These are phyloP conservation scores for Erysimum cheiranthoides DNA, from an alignment of 345 rosid genomes.

Conservation along the genomic window DNA sequence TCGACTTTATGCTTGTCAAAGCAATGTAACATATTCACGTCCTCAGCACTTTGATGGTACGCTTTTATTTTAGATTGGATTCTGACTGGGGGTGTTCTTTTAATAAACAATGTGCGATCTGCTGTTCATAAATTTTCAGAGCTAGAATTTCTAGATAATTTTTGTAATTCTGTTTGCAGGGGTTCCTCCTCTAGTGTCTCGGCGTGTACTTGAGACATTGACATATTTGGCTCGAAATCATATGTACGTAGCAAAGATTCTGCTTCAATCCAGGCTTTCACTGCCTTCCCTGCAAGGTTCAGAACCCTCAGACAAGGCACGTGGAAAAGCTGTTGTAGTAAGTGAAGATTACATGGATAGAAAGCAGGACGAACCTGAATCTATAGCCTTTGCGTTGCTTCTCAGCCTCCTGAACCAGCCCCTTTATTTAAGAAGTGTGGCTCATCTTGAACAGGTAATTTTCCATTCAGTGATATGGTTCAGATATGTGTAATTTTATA, in stretches of 20 bases:
- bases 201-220: slow-evolving; percentile 87
- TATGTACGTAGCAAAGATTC: slow-evolving; percentile 75
- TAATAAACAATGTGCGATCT: neutral
- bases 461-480: slow-evolving; percentile 27
- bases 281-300: slow-evolving; percentile 51
- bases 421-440: slow-evolving; percentile 88
- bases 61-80: slow-evolving; percentile 4
- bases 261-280: slow-evolving; percentile 72
- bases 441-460: slow-evolving; percentile 95
- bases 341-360: slow-evolving; percentile 53
- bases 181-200: slow-evolving; percentile 89
- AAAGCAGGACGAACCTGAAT: slow-evolving; percentile 53
- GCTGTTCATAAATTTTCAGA: neutral
- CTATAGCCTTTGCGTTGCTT: slow-evolving; percentile 71
- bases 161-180: slow-evolving; percentile 51
- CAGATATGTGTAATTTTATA: slow-evolving; percentile 6
- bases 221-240: slow-evolving; percentile 89
- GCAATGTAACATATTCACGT: slow-evolving; percentile 89
- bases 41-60: slow-evolving; percentile 90
- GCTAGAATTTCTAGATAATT: slow-evolving; percentile 5
- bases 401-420: slow-evolving; percentile 92
- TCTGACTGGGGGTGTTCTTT: slow-evolving; percentile 4
- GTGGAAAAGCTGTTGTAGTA: slow-evolving; percentile 74
- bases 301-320: slow-evolving; percentile 52
- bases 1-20: slow-evolving; percentile 94